Conservation (phyloP, 2,329 filamentous ascomycete genomes). For the Xylariaceae sp. region DNA sequence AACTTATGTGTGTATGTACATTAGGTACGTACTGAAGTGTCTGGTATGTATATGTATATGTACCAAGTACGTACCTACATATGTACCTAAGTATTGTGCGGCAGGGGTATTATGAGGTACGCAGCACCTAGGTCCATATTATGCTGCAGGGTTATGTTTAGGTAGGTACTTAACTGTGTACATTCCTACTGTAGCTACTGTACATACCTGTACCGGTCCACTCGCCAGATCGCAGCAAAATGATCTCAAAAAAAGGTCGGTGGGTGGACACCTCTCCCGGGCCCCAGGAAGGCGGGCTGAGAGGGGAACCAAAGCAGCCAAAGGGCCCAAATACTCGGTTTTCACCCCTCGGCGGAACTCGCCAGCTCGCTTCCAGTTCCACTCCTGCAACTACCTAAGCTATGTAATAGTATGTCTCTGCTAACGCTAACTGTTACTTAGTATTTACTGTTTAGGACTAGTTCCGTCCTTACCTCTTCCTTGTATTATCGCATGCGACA, state of each 20-base stretch:
- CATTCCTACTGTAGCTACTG: too few relatives aligned
- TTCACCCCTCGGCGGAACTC: constrained; percentile 28
- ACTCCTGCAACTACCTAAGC: constrained; percentile 30
- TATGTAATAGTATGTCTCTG: constrained; percentile 24
- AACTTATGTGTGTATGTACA: neutral
- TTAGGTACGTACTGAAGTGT: too few relatives aligned
- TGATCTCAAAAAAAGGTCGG: constrained; percentile 10
- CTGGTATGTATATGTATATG: too few relatives aligned
- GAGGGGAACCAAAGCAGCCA: constrained; percentile 20
- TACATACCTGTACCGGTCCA: too few relatives aligned
- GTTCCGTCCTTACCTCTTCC: constrained; percentile 17
- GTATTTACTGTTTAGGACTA: constrained; percentile 28
- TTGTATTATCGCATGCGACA: constrained; percentile 14
- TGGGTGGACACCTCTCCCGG: constrained; percentile 17
- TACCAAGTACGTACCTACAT: too few relatives aligned
- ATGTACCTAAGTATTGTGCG: too few relatives aligned
- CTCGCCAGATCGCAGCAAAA: constrained; percentile 26
- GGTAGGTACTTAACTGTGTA: too few relatives aligned
- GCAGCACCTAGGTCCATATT: too few relatives aligned
- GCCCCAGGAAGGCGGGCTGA: constrained; percentile 25
- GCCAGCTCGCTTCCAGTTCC: constrained; percentile 30
- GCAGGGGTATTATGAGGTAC: too few relatives aligned
- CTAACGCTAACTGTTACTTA: too few relatives aligned
- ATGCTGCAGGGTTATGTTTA: too few relatives aligned
- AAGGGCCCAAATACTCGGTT: constrained; percentile 39